phyloP scores from a whole-genome alignment of 2,329 filamentous ascomycete species.

The Pseudogymnoascus sp. region DNA sequence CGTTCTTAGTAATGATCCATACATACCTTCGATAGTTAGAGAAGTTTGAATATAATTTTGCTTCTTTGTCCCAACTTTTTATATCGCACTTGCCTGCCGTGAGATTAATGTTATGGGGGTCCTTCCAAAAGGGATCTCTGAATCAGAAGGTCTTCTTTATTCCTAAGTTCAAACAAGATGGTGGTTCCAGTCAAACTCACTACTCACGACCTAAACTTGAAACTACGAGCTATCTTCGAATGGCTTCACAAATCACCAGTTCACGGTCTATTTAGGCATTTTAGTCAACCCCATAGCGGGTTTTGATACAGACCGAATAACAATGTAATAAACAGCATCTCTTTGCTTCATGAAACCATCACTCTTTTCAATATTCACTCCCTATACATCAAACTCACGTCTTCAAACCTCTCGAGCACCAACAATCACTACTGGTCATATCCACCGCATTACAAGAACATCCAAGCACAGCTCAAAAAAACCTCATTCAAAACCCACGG shows the following conservation, averaged over 20 bases:
- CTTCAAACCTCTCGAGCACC: not conserved
- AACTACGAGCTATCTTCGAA: not conserved
- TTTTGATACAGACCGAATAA: not conserved
- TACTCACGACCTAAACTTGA: not conserved
- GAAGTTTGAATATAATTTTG: not conserved
- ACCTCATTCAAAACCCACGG: not conserved
- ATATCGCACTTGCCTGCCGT: not conserved
- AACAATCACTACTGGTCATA: not conserved
- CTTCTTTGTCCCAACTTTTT: not conserved
- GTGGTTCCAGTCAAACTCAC: not conserved
- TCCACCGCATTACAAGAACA: not conserved
- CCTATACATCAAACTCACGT: not conserved
- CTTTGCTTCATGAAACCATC: not conserved
- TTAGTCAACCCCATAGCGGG: not conserved
- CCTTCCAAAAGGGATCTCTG: not conserved
- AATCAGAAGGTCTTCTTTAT: not conserved
- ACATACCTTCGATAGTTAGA: slow-evolving; percentile 44
- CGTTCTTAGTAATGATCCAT: slow-evolving; percentile 99
- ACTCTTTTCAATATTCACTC: not conserved
- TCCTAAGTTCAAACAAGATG: not conserved
- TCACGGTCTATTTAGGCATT: not conserved
- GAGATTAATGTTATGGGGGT: not conserved
- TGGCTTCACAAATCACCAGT: not conserved
- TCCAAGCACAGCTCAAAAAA: not conserved
- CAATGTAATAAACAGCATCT: not conserved